These are phyloP conservation scores for Claviceps sp. DNA, from an alignment of 2,329 filamentous ascomycete species.

Conservation along the genomic window DNA sequence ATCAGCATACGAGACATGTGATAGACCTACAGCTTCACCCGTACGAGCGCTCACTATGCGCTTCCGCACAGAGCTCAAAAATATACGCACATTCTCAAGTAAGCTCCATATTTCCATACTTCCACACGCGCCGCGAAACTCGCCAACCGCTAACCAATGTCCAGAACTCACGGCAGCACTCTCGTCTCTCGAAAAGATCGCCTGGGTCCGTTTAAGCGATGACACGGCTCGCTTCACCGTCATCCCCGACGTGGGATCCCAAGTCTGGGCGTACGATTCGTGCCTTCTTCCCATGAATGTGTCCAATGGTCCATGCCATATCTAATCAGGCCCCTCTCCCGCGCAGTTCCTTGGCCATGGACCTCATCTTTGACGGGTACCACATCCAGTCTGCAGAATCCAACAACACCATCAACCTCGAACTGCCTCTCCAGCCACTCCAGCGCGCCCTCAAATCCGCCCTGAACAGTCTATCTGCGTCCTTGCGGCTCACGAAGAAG, in stretches of 20 bases:
- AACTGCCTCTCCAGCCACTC: constrained; percentile 77
- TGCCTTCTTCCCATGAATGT: constrained; percentile 12
- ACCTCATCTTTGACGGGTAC: constrained; percentile 80
- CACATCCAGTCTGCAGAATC: constrained; percentile 71
- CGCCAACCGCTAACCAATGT: background rate
- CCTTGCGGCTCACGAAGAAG: constrained; percentile 84
- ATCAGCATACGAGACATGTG: background rate
- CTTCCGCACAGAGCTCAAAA: constrained; percentile 52
- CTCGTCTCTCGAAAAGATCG: constrained; percentile 62
- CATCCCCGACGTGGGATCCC: constrained; percentile 84
- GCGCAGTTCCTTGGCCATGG: constrained; percentile 45
- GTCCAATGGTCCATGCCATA: background rate
- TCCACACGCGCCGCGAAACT: background rate
- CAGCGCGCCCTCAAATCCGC: constrained; percentile 88
- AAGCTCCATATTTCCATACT: constrained; percentile 10
- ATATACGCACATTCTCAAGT: constrained; percentile 55
- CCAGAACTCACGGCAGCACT: constrained; percentile 51
- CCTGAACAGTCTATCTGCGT: constrained; percentile 64
- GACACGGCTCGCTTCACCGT: constrained; percentile 86
- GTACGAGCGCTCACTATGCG: constrained; percentile 35
- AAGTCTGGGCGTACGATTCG: constrained; percentile 77
- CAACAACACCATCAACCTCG: constrained; percentile 87
- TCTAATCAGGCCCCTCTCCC: background rate
- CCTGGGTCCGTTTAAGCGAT: constrained; percentile 81
- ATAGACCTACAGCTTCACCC: background rate